Percentiles rank a stretch among this genome's conserved stretches.
phyloP scores from a whole-genome alignment of 345 rosid genomes.

The Corchorus capsularis region DNA sequence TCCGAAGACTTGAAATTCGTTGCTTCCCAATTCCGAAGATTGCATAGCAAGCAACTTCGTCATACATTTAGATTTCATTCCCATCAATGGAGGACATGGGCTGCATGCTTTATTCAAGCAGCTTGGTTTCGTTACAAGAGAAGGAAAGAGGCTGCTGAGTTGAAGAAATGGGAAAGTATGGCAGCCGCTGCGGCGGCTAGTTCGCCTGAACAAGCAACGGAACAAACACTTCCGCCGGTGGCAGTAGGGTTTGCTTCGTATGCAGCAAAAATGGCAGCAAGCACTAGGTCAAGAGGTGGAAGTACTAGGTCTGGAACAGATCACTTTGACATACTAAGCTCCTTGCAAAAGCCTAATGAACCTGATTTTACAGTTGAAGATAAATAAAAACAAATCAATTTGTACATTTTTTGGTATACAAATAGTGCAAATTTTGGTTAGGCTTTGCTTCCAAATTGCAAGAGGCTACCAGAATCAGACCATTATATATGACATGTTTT shows the following conservation, averaged over 20 bases:
- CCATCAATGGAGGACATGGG: slow-evolving; percentile 63
- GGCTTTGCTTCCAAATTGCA: too few species aligned
- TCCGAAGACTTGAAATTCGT: slow-evolving; percentile 55
- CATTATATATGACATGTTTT: neutral
- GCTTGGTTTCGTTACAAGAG: slow-evolving; percentile 51
- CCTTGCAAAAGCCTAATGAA: slow-evolving; percentile 46
- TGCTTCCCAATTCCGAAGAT: slow-evolving; percentile 51
- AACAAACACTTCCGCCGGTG: slow-evolving; percentile 2
- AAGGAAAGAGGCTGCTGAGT: slow-evolving; percentile 40
- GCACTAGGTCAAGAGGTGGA: slow-evolving; percentile 37
- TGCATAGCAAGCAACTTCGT: slow-evolving; percentile 48
- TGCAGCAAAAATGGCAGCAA: slow-evolving; percentile 30
- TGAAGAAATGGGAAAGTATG: slow-evolving; percentile 33
- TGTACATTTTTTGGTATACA: neutral
- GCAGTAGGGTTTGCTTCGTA: slow-evolving; percentile 18
- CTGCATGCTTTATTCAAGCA: slow-evolving; percentile 54
- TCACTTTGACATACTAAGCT: slow-evolving; percentile 18
- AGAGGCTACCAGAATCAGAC: too few species aligned
- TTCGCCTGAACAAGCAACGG: neutral
- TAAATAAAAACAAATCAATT: slow-evolving; percentile 17
- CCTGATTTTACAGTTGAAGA: slow-evolving; percentile 44
- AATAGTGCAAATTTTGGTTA: neutral
- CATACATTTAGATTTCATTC: slow-evolving; percentile 55
- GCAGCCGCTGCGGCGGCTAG: neutral
- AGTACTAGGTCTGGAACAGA: slow-evolving; percentile 34